Evolutionary conservation across 2,329 filamentous ascomycete genomes (phyloP), one percentile per base, ranked within the genome.

Genomic region (Alternaria rosae): DNA sequence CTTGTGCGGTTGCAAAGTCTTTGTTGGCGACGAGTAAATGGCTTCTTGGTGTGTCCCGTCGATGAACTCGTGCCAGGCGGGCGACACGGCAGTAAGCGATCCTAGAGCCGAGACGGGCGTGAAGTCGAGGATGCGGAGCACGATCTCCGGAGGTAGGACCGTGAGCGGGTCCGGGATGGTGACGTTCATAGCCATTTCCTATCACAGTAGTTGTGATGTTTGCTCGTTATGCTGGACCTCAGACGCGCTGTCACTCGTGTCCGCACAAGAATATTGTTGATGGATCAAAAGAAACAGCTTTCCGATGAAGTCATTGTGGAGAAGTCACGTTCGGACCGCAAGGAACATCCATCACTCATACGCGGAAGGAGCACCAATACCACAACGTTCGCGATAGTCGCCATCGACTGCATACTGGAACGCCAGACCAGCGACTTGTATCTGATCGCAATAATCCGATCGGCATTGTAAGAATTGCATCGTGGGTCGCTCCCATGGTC

Each of bases 261-360:
- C n/a, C 15, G n/a, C 32, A 56, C 25, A 25, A 28, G 10, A 48
- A 45, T 43, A 57, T 51, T 50, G 52, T 38, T 25, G 53, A 41
- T 43, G 52, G 43, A 26, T 15, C 25, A 54, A 30, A 38, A 55
- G 44, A 44, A 38, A 56, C 32, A 32, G 52, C 57, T 51, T 44
- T 26, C 44, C 44, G 21, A 60, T 60, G 57, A 60, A 60, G 57
- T 60, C 57, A 60, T 57, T 60, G 57, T 60, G 57, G 57, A 57
- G 57, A 48, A 38, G 57, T 60, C 52, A 57, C 57, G 57, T 51
- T 57, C 26, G 25, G 5, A n/a, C 15, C 11, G 10, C 23, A 11
- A 42, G 30, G 42, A 28, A 59, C 23, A 48, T 48, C 26, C 35
- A 10, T 23, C 28, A n/a, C 20, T 26, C 15, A 15, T 25, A 1